Evolutionary conservation across 495 filamentous ascomycete species (phyloP), one percentile per base, ranked within the genome.

Genomic region (Penicillium parvum): DNA sequence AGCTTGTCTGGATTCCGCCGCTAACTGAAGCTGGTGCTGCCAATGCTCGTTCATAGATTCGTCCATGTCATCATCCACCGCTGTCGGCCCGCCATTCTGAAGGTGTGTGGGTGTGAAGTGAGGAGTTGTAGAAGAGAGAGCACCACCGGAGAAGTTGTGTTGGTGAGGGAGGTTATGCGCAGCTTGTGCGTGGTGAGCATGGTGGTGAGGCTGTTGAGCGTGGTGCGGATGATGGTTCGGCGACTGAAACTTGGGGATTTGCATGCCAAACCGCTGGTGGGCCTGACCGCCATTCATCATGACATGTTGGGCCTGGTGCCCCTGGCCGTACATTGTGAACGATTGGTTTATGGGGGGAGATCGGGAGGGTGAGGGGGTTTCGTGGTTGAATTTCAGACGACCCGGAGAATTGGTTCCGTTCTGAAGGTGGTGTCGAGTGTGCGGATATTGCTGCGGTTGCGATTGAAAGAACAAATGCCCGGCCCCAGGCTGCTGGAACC

Each of bases 261-360:
- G 77, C 72, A 82, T 79, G 36, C 66, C 70, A 65, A 78, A 85
- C 41, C 77, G 68, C 55, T 80, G 81, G 53, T 81, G 79, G 45
- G 68, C 63, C 43, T 77, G 74, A 44, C 65, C 68, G 40, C 83
- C 77, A 61, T 82, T 84, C 72, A 86, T 79, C 77, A 86, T 79
- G 52, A 83, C 77, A 74, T 89, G 85, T 64, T 91, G 88, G 50
- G 79, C 81, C 60, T 90, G 84, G 52, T 90, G 87, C 27, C 74
- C 75, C 56, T 90, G 86, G 49, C 76, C 80, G 71, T 85, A 95
- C 89, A 95, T 95, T 54, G 72, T 72, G 76, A 80, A 86, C 42
- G 78, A 79, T 60, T 86, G 76, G 46, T 78, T 76, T 41, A 78
- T 79, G 38, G 83, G 78, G 25, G 69, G 69, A 27, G 84, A 88